Base-by-base conservation (phyloP, 805 yeast species). In the Kluyveromyces wickerhamii region DNA sequence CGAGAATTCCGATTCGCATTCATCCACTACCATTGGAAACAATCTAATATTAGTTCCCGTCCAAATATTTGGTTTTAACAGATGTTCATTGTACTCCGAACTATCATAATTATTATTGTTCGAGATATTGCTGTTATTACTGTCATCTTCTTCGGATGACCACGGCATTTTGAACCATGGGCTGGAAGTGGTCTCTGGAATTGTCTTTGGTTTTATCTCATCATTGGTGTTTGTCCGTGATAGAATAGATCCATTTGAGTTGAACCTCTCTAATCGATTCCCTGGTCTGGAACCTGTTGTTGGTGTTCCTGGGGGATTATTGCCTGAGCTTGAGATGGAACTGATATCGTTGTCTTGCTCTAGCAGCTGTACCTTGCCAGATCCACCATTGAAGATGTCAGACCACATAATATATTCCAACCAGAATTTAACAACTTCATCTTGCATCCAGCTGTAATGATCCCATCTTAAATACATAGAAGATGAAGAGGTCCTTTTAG, bases 31-130 rank as follows among this genome's bases (percentile, higher is more conserved):
- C 7, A 77, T 60, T 25, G 61, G 63, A 53, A 80, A 78, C 30
- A 78, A 61, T 42, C 51, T 63, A 12, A 78, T 57, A 12, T 57
- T 43, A 3, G 82, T 72, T 7, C 62, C 61, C 13, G 62, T 59
- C 82, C 82, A 78, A 10, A 69, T 63, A 38, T 75, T 74, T 3
- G 62, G 52, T 34, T 58, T 52, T 8, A 63, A 45, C 4, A 62
- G 28, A 3, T 63, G 54, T 2, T 30, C 16, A 14, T 24, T 11
- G 17, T 29, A 13, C 30, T 35, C 21, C 29, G 12, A 40, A 4
- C 22, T 30, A 9, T 29, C 32, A 10, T 31, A 30, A n/a, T 14
- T 23, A 10, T 21, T 19, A 10, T 30, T 35, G 26, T 27, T 37
- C 12, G 27, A 34, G 10, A 29, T 36, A 19, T 29, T 31, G 5